These are phyloP conservation scores for Fagopyrum esculentum DNA, from an alignment of 148 eudicot species.

Conservation along the genomic window DNA sequence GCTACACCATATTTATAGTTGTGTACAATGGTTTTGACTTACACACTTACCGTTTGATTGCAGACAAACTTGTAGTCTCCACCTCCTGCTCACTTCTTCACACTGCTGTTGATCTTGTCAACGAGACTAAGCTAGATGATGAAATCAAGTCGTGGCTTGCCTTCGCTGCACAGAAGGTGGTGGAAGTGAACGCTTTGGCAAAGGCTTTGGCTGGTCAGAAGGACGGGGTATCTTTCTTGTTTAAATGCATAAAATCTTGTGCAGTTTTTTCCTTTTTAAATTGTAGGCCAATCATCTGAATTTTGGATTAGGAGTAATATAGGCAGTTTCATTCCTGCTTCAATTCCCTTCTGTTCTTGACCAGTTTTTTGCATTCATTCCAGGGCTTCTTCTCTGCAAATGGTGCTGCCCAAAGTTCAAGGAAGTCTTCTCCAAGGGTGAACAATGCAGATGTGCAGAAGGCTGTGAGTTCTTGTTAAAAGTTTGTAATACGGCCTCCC, in stretches of 20 bases:
- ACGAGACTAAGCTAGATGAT: conserved; percentile 79
- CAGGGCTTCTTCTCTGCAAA: conserved; percentile 91
- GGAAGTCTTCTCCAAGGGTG: conserved; percentile 88
- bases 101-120: conserved; percentile 87
- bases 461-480: conserved; percentile 58
- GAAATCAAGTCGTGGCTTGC: conserved; percentile 96
- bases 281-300: background rate
- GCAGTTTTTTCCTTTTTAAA: background rate
- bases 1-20: background rate
- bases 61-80: conserved; percentile 96
- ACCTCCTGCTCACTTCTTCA: conserved; percentile 96
- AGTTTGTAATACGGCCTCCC: background rate
- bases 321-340: background rate
- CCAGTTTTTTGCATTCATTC: background rate
- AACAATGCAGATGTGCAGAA: conserved; percentile 81
- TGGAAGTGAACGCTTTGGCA: conserved; percentile 90
- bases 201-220: conserved; percentile 82
- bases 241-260: background rate
- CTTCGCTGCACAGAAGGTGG: conserved; percentile 88
- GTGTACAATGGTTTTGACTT: background rate
- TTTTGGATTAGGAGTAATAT: background rate
- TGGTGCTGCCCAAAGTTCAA: conserved; percentile 80
- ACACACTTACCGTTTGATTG: conserved; percentile 4
- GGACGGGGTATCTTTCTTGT: conserved; percentile 51
- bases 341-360: background rate